phyloP scores from a whole-genome alignment of 805 yeast species.

The Lachancea quebecensis region DNA sequence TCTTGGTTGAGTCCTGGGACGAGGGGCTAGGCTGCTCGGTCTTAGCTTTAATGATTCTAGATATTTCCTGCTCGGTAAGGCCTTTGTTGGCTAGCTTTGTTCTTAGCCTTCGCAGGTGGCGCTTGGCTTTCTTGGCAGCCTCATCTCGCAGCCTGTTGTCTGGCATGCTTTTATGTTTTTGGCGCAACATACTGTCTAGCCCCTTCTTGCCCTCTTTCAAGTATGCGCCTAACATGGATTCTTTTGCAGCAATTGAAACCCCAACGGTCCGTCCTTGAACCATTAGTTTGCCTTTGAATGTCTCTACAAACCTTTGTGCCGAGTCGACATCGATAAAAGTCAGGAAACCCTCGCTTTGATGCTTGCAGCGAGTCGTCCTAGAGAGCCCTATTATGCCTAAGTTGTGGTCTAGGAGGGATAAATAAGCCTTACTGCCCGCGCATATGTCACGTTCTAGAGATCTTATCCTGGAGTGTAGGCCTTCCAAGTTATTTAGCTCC shows the following conservation, averaged over 20 bases:
- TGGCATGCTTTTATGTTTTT: not conserved
- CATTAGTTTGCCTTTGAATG: slow-evolving; percentile 9
- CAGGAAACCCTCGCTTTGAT: slow-evolving; percentile 20
- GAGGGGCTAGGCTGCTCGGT: not conserved
- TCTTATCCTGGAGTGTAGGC: not conserved
- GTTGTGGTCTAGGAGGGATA: slow-evolving; percentile 14
- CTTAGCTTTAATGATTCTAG: slow-evolving; percentile 3
- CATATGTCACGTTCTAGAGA: not conserved
- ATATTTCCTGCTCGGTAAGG: slow-evolving; percentile 11
- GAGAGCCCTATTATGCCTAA: slow-evolving; percentile 16
- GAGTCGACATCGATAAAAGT: slow-evolving; percentile 15
- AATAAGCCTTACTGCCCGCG: not conserved
- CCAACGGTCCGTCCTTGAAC: slow-evolving; percentile 17
- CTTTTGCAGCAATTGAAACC: slow-evolving; percentile 18
- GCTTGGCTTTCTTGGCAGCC: slow-evolving; percentile 8
- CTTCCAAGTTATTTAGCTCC: not conserved
- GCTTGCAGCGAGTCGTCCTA: slow-evolving; percentile 9
- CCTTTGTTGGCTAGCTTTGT: slow-evolving; percentile 18
- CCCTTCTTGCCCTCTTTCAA: slow-evolving; percentile 1
- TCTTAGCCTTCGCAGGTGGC: slow-evolving; percentile 24
- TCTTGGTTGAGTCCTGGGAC: not conserved
- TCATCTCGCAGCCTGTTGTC: not conserved
- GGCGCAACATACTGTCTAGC: not conserved
- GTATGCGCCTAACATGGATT: slow-evolving; percentile 18
- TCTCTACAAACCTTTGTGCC: slow-evolving; percentile 14